Evolutionary conservation across 2,329 filamentous ascomycete species (phyloP).

Genomic region (Periconia macrospinosa): DNA sequence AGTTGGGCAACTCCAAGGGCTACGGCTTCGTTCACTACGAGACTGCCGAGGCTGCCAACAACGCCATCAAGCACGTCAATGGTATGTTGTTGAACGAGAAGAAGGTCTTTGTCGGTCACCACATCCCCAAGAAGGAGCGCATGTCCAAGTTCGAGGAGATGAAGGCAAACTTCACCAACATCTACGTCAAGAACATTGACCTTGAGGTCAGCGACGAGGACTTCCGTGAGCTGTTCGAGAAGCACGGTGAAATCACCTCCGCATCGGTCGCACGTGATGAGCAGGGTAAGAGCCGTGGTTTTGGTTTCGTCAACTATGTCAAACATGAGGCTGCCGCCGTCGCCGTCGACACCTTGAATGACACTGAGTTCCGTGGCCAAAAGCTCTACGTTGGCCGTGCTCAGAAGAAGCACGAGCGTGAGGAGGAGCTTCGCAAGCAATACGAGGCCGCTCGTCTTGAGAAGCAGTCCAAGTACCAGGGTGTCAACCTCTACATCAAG

Average conservation of each 20-base stretch:
- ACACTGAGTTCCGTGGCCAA: constrained; percentile 89
- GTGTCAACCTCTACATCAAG: constrained; percentile 99
- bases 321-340: constrained; percentile 83
- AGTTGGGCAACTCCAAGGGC: constrained; percentile 94
- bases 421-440: constrained; percentile 98
- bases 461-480: constrained; percentile 99
- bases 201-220: constrained; percentile 85
- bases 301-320: constrained; percentile 94
- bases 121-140: constrained; percentile 99
- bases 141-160: constrained; percentile 99
- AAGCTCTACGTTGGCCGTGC: constrained; percentile 97
- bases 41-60: constrained; percentile 93
- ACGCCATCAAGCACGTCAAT: constrained; percentile 99
- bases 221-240: constrained; percentile 91
- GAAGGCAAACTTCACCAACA: constrained; percentile 99
- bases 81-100: constrained; percentile 99
- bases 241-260: constrained; percentile 91
- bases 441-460: constrained; percentile 97
- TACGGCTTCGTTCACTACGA: constrained; percentile 99
- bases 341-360: constrained; percentile 90
- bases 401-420: constrained; percentile 99
- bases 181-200: constrained; percentile 99
- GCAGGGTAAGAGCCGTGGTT: constrained; percentile 86
- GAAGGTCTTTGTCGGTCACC: constrained; percentile 99
- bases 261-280: constrained; percentile 92